Conservation (phyloP, 1,284 basidiomycete species). For the Cutaneotrichosporon sp. region DNA sequence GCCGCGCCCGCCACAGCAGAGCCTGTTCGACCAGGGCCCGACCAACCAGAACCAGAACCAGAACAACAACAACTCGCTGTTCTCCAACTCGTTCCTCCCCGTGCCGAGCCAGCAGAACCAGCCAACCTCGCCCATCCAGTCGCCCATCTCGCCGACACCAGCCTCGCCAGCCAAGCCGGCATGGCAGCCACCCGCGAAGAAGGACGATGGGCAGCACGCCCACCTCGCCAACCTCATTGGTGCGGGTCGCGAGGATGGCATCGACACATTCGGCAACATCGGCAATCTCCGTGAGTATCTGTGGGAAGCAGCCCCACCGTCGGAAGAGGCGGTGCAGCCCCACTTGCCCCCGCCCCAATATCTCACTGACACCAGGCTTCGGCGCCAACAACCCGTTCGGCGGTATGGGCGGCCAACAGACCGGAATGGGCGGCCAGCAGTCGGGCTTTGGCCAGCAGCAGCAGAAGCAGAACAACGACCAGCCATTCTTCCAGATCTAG, state of each 20-base stretch:
- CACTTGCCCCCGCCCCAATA: background rate
- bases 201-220: constrained; percentile 68
- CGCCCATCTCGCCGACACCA: constrained; percentile 32
- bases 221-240: constrained; percentile 78
- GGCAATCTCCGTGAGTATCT: constrained; percentile 67
- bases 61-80: constrained; percentile 20
- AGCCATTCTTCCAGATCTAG: constrained; percentile 80
- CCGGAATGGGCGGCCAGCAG: constrained; percentile 24
- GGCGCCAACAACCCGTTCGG: constrained; percentile 69
- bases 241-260: constrained; percentile 73
- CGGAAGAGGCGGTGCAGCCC: background rate
- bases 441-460: constrained; percentile 36
- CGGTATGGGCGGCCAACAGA: constrained; percentile 55
- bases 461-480: constrained; percentile 58
- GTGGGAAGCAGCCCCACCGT: background rate
- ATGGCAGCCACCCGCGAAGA: constrained; percentile 40
- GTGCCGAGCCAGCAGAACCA: constrained; percentile 30
- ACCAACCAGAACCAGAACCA: constrained; percentile 6
- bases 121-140: constrained; percentile 20
- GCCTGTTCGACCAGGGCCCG: constrained; percentile 25
- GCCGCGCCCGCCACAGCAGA: constrained; percentile 41
- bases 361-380: background rate
- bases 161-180: constrained; percentile 38
- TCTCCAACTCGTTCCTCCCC: constrained; percentile 34
- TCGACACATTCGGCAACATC: constrained; percentile 91